Conservation (phyloP, 768 basidiomycete species). For the Rhodotorula diobovata region DNA sequence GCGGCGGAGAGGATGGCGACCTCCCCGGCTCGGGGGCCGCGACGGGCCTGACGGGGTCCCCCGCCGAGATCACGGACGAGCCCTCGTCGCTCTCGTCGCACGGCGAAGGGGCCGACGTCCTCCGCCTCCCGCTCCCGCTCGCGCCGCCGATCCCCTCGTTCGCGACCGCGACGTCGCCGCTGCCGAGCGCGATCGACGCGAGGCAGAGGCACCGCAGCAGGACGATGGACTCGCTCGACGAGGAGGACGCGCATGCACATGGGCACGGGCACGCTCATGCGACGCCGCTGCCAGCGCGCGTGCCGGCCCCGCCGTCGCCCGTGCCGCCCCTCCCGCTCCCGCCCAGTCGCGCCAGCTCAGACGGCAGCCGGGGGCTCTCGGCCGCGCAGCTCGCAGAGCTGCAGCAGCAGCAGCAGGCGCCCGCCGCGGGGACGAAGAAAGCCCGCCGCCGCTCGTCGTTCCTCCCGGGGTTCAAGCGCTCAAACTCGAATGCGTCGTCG, state of each 20-base stretch:
- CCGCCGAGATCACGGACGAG: not conserved
- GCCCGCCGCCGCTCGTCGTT: slow-evolving; percentile 4
- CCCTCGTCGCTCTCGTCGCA: not conserved
- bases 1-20: not conserved
- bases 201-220: not conserved
- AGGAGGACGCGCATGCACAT: not conserved
- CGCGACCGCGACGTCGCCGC: not conserved
- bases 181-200: not conserved
- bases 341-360: not conserved
- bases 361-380: not conserved
- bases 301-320: not conserved
- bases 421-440: not conserved
- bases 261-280: no score
- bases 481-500: not conserved
- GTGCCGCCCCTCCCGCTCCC: slow-evolving; percentile 10
- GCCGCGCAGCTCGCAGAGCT: not conserved
- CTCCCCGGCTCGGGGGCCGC: not conserved
- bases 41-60: not conserved
- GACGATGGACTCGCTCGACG: slow-evolving; percentile 16
- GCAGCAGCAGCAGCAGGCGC: not conserved
- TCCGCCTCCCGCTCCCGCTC: not conserved
- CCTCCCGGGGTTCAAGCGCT: slow-evolving; percentile 4
- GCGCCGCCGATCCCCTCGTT: not conserved
- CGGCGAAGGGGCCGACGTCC: not conserved
- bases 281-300: no score